These are phyloP conservation scores for Ustilago esculenta DNA, from an alignment of 1,284 basidiomycete genomes.

Conservation along the genomic window DNA sequence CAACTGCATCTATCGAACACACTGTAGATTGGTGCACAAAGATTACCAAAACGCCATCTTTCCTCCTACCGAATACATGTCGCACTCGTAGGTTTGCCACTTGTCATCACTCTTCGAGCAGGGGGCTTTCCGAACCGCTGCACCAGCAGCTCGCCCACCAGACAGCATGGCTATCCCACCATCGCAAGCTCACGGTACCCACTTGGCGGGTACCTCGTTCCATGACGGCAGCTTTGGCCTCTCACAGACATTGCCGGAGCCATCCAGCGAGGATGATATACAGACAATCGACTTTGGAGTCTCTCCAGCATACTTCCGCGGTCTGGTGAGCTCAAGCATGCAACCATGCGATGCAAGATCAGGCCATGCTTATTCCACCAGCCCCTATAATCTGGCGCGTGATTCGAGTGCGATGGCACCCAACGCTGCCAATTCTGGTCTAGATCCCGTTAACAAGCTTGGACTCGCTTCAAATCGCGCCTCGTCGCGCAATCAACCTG, in stretches of 20 bases:
- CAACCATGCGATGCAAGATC: not conserved
- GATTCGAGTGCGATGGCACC: not conserved
- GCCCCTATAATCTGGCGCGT: not conserved
- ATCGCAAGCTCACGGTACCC: not conserved
- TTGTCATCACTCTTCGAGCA: no score
- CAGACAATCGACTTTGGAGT: conserved; percentile 23
- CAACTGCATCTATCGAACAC: no score
- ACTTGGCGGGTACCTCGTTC: conserved; percentile 1
- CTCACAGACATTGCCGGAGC: not conserved
- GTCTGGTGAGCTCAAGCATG: conserved; percentile 1
- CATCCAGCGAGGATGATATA: not conserved
- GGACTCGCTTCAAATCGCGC: conserved; percentile 16
- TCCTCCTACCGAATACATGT: no score
- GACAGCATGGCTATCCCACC: not conserved
- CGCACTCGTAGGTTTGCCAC: no score
- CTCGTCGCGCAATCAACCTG: not conserved
- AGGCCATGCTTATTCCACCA: not conserved
- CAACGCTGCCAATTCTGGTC: conserved; percentile 9
- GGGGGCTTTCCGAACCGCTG: no score
- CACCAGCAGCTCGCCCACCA: no score
- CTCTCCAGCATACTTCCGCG: conserved; percentile 7
- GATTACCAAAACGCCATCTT: no score
- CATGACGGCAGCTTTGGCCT: conserved; percentile 1
- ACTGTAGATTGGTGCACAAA: no score
- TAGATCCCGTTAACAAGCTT: conserved; percentile 34